Base-by-base conservation (phyloP, 1,284 basidiomycete species). In the Mrakiaceae sp. region DNA sequence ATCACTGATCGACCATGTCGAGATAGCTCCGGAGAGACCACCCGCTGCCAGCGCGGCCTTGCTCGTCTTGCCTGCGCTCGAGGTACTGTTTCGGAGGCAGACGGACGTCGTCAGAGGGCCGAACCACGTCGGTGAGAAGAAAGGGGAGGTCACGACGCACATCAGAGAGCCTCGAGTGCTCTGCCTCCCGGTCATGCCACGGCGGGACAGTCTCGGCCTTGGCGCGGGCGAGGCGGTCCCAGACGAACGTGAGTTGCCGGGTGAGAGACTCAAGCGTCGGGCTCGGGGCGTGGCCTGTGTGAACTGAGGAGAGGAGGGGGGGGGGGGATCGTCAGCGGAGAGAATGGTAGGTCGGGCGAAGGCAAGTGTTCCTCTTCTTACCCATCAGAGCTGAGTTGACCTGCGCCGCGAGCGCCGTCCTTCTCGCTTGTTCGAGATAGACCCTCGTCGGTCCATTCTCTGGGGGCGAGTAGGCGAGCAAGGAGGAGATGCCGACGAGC, bases 401-500 rank as follows among this genome's bases (percentile, higher is more conserved):
- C 8, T 62, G 55, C 11, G 62, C 64, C 11, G 64, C 64, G 54
- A 66, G 47, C 44, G 48, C 60, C 50, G 40, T 49, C 44, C 64
- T 58, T 44, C 60, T 55, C 14, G 39, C 54, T 16, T 40, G 52
- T 40, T 52, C 64, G 8, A 66, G 43, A 52, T 62, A 66, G 16
- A 43, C 44, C n/a, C 49, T 62, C 43, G 60, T 62, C 44, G 48
- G 54, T n/a, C 43, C 42, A n/a, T 52, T 58, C 64, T 66, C 64
- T 10, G 64, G 53, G 16, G 64, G 60, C 4, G 50, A 55, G 50
- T 66, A 66, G 14, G 58, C 64, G 4, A 66, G 47, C 27, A 66
- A n/a, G 12, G 60, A 42, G 9, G 60, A 50, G 3, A 60, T 60
- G 42, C 60, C 55, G 0, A 47, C 39, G 40, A 66, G 46, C 42